A percentile compares a stretch with the other conserved stretches of the same genome.
phyloP scores from a whole-genome alignment of 345 rosid genomes.

The Gossypium stocksii region DNA sequence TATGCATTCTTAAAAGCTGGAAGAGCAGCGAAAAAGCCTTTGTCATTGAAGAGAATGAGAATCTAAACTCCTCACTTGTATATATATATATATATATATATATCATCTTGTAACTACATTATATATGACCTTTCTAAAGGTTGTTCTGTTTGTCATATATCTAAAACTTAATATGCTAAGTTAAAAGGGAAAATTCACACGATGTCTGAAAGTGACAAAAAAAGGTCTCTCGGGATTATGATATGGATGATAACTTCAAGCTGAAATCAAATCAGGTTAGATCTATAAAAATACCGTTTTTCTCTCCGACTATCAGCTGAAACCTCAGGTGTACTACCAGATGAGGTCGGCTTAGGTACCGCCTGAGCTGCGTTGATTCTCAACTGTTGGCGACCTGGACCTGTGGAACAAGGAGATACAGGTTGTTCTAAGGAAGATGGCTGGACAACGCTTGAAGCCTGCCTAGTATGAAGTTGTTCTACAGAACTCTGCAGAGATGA shows the following conservation, averaged over 20 bases:
- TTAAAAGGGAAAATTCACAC: constrained; percentile 5
- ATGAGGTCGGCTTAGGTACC: constrained; percentile 58
- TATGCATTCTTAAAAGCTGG: neutral
- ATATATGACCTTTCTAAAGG: neutral
- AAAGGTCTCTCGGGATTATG: too few relatives aligned
- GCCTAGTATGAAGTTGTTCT: constrained; percentile 43
- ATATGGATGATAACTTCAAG: neutral
- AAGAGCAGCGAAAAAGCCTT: neutral
- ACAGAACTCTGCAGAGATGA: constrained; percentile 37
- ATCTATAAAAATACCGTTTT: constrained; percentile 43
- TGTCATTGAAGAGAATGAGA: neutral
- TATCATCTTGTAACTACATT: neutral
- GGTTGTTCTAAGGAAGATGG: constrained; percentile 39
- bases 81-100: neutral
- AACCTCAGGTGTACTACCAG: constrained; percentile 35
- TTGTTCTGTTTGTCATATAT: neutral
- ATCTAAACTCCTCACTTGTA: neutral
- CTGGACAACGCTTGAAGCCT: constrained; percentile 29
- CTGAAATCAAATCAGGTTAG: neutral
- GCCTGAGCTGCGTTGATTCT: constrained; percentile 39
- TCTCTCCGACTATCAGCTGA: constrained; percentile 41
- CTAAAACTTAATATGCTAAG: neutral
- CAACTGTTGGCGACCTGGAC: constrained; percentile 35
- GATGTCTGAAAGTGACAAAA: neutral
- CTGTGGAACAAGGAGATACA: constrained; percentile 46